Conservation (phyloP, 345 rosid genomes). For the Dipteronia sinensis region DNA sequence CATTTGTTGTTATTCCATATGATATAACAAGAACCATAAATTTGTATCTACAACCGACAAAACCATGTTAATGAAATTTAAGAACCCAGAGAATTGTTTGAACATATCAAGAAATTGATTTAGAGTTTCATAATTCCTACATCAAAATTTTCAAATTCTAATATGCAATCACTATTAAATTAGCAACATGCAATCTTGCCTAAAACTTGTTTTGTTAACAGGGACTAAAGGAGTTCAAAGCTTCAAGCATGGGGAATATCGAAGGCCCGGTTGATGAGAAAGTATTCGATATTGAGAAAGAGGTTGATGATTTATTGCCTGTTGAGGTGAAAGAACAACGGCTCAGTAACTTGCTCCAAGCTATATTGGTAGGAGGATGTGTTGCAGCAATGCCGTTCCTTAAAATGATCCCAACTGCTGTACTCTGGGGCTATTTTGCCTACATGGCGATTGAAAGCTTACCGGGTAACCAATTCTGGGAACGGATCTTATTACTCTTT, state of each 20-base stretch:
- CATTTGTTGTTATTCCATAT: constrained; percentile 3
- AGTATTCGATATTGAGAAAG: constrained; percentile 78
- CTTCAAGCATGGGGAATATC: constrained; percentile 48
- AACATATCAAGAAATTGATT: not conserved
- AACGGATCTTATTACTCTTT: constrained; percentile 78
- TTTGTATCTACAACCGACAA: not conserved
- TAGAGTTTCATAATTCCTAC: not conserved
- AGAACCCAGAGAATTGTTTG: not conserved
- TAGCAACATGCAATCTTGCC: not conserved
- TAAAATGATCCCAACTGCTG: constrained; percentile 85
- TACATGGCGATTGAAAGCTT: constrained; percentile 95
- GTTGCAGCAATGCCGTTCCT: constrained; percentile 89
- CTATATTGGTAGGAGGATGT: constrained; percentile 75
- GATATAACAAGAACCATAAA: not conserved
- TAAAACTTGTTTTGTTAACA: constrained; percentile 22
- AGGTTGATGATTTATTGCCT: constrained; percentile 80
- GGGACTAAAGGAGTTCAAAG: constrained; percentile 72
- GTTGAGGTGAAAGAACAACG: constrained; percentile 96
- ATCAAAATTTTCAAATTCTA: not conserved
- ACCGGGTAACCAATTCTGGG: constrained; percentile 98
- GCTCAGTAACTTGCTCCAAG: constrained; percentile 91
- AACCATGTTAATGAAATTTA: not conserved
- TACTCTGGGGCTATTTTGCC: constrained; percentile 96
- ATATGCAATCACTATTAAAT: not conserved
- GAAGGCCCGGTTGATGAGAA: constrained; percentile 63